Percentiles rank a stretch among this genome's conserved stretches.
Conservation (phyloP, 768 basidiomycete species). For the Suillus luteus region DNA sequence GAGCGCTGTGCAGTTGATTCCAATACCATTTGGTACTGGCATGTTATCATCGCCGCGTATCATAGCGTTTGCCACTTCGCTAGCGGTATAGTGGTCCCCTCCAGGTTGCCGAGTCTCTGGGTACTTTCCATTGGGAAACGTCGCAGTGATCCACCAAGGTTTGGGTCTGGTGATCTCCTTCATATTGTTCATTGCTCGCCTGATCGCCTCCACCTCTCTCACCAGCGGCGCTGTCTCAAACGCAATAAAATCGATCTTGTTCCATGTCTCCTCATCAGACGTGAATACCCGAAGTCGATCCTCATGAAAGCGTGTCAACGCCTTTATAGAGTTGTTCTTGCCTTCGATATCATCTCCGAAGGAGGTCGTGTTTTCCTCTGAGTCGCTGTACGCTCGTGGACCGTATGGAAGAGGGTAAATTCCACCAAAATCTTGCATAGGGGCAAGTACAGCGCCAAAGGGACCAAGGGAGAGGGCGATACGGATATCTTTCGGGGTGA, state of each 20-base stretch:
- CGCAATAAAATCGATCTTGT: slow-evolving; percentile 58
- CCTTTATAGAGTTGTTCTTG: slow-evolving; percentile 43
- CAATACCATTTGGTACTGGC: slow-evolving; percentile 54
- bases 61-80: slow-evolving; percentile 47
- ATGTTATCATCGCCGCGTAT: slow-evolving; percentile 28
- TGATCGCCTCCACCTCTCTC: slow-evolving; percentile 65
- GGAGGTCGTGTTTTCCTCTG: slow-evolving; percentile 42
- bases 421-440: slow-evolving; percentile 74
- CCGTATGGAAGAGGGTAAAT: slow-evolving; percentile 78
- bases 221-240: slow-evolving; percentile 80
- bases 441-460: slow-evolving; percentile 65
- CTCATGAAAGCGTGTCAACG: slow-evolving; percentile 63
- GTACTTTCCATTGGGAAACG: slow-evolving; percentile 54
- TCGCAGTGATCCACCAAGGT: slow-evolving; percentile 75
- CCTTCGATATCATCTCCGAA: slow-evolving; percentile 41
- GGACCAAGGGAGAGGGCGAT: slow-evolving; percentile 76
- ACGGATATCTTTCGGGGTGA: slow-evolving; percentile 32
- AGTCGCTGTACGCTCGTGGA: slow-evolving; percentile 45
- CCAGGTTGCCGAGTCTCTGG: slow-evolving; percentile 40
- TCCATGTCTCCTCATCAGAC: slow-evolving; percentile 51
- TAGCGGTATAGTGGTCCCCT: slow-evolving; percentile 30
- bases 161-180: slow-evolving; percentile 35
- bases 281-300: slow-evolving; percentile 59
- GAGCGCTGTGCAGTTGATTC: slow-evolving; percentile 72
- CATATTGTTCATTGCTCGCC: slow-evolving; percentile 42